These are phyloP conservation scores for Trichoderma arundinaceum DNA, from an alignment of 2,329 filamentous ascomycete genomes.

Conservation along the genomic window DNA sequence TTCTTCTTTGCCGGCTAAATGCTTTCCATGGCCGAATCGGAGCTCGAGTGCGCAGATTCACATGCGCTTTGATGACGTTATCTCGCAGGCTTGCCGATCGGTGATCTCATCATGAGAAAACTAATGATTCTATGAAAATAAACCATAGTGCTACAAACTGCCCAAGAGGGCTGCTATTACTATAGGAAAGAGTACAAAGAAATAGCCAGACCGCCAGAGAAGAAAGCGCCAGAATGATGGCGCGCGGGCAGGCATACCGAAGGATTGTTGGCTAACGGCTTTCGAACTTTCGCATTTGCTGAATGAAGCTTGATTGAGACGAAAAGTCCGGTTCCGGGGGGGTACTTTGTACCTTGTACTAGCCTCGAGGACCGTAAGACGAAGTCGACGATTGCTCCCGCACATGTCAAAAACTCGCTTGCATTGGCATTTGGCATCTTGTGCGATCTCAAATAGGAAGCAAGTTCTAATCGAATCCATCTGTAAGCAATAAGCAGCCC, in stretches of 20 bases:
- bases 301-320: neutral
- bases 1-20: neutral
- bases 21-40: slow-evolving; percentile 14
- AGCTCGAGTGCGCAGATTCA: neutral
- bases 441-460: neutral
- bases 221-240: neutral
- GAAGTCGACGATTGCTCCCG: neutral
- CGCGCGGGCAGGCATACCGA: neutral
- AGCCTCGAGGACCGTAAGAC: neutral
- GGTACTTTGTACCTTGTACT: neutral
- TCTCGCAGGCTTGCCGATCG: neutral
- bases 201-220: no score
- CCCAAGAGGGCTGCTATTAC: no score
- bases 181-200: no score
- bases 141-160: no score
- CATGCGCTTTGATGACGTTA: slow-evolving; percentile 26
- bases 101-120: slow-evolving; percentile 27
- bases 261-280: slow-evolving; percentile 12
- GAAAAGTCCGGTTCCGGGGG: slow-evolving; percentile 23
- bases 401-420: neutral
- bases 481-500: slow-evolving; percentile 24
- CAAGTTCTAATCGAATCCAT: neutral
- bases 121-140: no score
- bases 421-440: neutral
- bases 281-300: neutral